Conservation (phyloP, 495 filamentous ascomycete species). For the Aspergillus kassunensis region DNA sequence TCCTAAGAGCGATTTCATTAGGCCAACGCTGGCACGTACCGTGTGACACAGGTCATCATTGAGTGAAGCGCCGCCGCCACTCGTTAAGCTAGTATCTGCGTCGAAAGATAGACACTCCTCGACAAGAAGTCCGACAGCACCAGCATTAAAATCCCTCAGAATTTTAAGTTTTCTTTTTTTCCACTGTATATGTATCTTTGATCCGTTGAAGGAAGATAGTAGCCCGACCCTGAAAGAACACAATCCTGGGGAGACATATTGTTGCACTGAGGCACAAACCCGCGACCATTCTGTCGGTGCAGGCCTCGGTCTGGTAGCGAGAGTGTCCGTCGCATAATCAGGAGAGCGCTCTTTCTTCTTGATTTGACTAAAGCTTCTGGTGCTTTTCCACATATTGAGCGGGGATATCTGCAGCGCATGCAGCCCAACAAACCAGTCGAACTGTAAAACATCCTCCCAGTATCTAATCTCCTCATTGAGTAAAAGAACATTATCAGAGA, state of each 20-base stretch:
- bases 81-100: slow-evolving; percentile 14
- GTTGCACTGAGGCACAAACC: slow-evolving; percentile 76
- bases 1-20: slow-evolving; percentile 77
- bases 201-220: slow-evolving; percentile 65
- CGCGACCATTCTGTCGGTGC: slow-evolving; percentile 52
- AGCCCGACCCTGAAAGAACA: slow-evolving; percentile 53
- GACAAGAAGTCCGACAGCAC: slow-evolving; percentile 79
- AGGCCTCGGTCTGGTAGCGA: neutral
- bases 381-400: slow-evolving; percentile 53
- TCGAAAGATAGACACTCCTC: slow-evolving; percentile 71
- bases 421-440: slow-evolving; percentile 63
- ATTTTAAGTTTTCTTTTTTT: slow-evolving; percentile 65
- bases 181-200: slow-evolving; percentile 61
- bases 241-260: slow-evolving; percentile 58
- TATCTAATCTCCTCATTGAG: slow-evolving; percentile 84
- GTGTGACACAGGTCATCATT: slow-evolving; percentile 66
- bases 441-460: slow-evolving; percentile 81
- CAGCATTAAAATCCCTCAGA: slow-evolving; percentile 74
- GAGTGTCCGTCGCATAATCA: neutral
- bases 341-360: slow-evolving; percentile 50
- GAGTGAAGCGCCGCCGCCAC: slow-evolving; percentile 23
- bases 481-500: slow-evolving; percentile 76
- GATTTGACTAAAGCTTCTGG: slow-evolving; percentile 38
- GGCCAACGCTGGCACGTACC: slow-evolving; percentile 64
- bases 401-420: slow-evolving; percentile 84